Evolutionary conservation across 768 basidiomycete species (phyloP), one percentile per base, ranked within the genome.

Genomic region (Auriscalpium vulgare): DNA sequence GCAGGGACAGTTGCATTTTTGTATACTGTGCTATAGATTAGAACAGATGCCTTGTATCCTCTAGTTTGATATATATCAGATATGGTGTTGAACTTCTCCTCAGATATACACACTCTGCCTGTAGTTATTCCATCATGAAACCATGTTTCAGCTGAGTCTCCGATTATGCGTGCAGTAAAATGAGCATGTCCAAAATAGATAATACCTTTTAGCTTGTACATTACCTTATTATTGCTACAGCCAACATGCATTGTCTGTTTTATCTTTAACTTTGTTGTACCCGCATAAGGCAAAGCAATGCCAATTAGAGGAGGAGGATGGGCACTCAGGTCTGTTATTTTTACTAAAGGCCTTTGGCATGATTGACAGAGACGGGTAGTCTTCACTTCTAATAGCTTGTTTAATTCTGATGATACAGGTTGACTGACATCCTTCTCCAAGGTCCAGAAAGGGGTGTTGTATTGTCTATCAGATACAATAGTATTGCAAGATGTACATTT

Each of bases 61-160:
- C 10, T 21, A n/a, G 36, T 36, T n/a, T 35, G 11, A 51, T 51
- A 35, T n/a, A 51, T 29, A 37, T 51, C 35, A 13, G 10, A 11
- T 36, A 51, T n/a, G 37, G 8, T 37, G 16, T 29, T 36, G 4
- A 51, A 35, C 2, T 29, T 35, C 8, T 35, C 50, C 16, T 51
- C 50, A 36, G n/a, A 37, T 17, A n/a, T n/a, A 51, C 34, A 37
- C 21, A 35, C 4, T 38, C 36, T n/a, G 9, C 37, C 17, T 17
- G 50, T 51, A 2, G 50, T 38, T 35, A 35, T 37, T 48, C 68
- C 65, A 63, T 69, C 65, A 57, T 68, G 57, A 47, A 59, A 68
- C 65, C 65, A 68, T 5, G 67, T 53, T 47, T 23, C 55, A 10
- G 56, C 60, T 51, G 37, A 23, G 10, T 50, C 34, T 47, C 57